Evolutionary conservation across 805 yeast genomes (phyloP), one percentile per base, ranked within the genome.

Genomic region (Pichia eremophila): DNA sequence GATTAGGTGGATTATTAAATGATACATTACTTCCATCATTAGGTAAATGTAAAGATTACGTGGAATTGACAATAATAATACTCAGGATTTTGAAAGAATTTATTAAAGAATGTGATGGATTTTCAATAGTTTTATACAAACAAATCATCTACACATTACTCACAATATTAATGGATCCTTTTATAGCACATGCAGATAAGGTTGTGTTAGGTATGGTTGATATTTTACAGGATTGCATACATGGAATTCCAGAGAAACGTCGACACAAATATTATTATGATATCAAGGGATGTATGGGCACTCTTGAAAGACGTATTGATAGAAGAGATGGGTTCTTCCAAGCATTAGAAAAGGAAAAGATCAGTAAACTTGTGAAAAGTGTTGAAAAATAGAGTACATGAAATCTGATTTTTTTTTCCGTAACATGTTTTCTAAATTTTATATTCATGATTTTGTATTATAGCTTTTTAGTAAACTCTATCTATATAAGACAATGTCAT

Each of bases 401-500:
- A 29, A 29, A 22, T 22, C 25, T 5, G 25, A 22, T 22, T n/a
- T n/a, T 22, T 22, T 22, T 22, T 22, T 7, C 6, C 25, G 25
- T 22, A 22, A 22, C 25, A 22, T 22, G 25, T 22, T 22, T 22
- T 22, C 25, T 7, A 22, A 4, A 7, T 22, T 22, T 19, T 22
- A n/a, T 22, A 22, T 22, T 22, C 6, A 22, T 22, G 25, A 22
- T 22, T 22, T 5, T 22, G 25, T 22, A 22, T 22, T 22, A 22
- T 19, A 19, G 22, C 4, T 19, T 19, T 19, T 19, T 19, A 3
- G 22, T 19, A 19, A 19, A 19, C 22, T 19, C 22, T 19, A 3
- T 19, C 3, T 19, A 22, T 22, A 22, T 22, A 22, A 3, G 25
- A 29, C 32, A 29, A 91, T 91, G 99, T 85, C 97, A 5, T 85